These are phyloP conservation scores for Pachyrhizus erosus DNA, from an alignment of 306 rosid genomes.

Conservation along the genomic window DNA sequence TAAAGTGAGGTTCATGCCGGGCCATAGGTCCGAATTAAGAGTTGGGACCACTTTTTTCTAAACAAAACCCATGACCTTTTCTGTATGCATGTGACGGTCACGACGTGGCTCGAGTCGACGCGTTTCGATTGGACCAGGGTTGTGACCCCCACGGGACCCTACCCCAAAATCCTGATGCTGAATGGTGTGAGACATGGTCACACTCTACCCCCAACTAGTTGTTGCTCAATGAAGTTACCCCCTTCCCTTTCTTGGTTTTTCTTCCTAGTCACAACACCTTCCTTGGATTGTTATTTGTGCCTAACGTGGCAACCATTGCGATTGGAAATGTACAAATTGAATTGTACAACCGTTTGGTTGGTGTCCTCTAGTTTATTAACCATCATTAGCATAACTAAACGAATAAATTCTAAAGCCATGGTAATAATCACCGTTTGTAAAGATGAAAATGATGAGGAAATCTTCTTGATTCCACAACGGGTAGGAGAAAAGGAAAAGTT, in stretches of 20 bases:
- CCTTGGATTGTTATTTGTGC: constrained; percentile 31
- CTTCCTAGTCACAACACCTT: neutral
- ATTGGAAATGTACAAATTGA: neutral
- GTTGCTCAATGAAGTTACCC: constrained; percentile 4
- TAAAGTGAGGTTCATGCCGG: constrained; percentile 16
- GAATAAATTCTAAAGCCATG: neutral
- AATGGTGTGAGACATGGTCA: constrained; percentile 37
- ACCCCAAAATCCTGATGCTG: neutral
- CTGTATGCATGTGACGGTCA: constrained; percentile 10
- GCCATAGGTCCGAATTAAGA: neutral
- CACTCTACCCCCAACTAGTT: constrained; percentile 20
- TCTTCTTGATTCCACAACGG: neutral
- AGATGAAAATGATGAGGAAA: neutral
- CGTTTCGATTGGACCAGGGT: neutral
- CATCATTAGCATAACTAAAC: neutral
- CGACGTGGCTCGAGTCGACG: constrained; percentile 34
- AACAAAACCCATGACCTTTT: neutral
- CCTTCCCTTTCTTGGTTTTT: constrained; percentile 2
- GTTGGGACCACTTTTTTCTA: constrained; percentile 11
- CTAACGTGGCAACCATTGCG: constrained; percentile 29
- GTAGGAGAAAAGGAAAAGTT: neutral
- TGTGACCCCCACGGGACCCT: constrained; percentile 29
- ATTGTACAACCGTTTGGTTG: neutral
- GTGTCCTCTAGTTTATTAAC: neutral
- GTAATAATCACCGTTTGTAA: neutral